Percentiles rank a stretch among this genome's conserved stretches.
phyloP scores from a whole-genome alignment of 257 asterid species.

The Penstemon davidsonii region DNA sequence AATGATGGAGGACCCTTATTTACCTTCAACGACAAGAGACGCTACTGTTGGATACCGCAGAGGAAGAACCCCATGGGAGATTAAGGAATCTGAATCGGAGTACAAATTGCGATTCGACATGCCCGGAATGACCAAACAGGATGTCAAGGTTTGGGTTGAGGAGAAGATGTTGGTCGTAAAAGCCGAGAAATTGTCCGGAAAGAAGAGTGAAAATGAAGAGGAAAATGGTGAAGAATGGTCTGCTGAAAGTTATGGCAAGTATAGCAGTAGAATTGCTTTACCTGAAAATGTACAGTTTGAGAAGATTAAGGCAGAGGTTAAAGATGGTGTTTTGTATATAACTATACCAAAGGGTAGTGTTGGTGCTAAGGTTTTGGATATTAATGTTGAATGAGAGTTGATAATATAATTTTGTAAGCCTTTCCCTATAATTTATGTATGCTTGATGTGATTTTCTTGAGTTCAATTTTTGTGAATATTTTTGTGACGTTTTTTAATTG shows the following conservation, averaged over 20 bases:
- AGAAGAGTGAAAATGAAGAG: conserved; percentile 6
- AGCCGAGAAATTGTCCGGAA: conserved; percentile 46
- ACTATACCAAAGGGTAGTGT: conserved; percentile 48
- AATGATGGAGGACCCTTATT: conserved; percentile 59
- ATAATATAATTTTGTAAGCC: too few relatives aligned
- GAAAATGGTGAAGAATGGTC: conserved; percentile 53
- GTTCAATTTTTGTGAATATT: not conserved
- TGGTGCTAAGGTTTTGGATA: conserved; percentile 49
- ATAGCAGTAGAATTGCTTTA: conserved; percentile 61
- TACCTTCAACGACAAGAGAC: conserved; percentile 29
- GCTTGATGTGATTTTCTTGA: not conserved
- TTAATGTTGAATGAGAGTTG: conserved; percentile 48
- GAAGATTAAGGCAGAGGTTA: conserved; percentile 79
- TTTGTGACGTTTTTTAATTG: too few relatives aligned
- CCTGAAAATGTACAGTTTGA: conserved; percentile 73
- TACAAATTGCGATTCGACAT: conserved; percentile 76
- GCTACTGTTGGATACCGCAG: conserved; percentile 39
- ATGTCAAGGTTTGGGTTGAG: conserved; percentile 69
- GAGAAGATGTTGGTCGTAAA: conserved; percentile 66
- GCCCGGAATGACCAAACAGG: conserved; percentile 77
- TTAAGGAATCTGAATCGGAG: conserved; percentile 56
- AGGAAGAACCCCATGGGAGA: conserved; percentile 83
- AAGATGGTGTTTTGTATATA: conserved; percentile 72
- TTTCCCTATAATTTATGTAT: not conserved
- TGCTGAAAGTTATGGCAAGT: conserved; percentile 61